These are phyloP conservation scores for Crepidotus variabilis DNA, from an alignment of 768 basidiomycete genomes.

Conservation along the genomic window DNA sequence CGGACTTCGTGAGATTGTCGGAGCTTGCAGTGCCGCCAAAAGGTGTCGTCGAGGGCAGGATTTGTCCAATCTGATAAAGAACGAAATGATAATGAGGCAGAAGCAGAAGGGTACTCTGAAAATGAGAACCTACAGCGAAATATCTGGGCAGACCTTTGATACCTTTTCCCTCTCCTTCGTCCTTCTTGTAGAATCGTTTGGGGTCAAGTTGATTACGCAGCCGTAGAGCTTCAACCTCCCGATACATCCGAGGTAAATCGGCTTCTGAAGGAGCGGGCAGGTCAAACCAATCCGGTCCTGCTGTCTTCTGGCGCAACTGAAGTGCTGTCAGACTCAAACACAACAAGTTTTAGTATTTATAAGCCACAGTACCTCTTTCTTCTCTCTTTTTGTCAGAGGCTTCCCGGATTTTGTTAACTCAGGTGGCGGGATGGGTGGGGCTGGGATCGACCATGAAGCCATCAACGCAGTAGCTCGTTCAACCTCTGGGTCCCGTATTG, in stretches of 20 bases:
- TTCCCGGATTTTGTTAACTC: constrained; percentile 59
- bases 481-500: constrained; percentile 59
- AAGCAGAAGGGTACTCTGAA: background rate
- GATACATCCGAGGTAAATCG: constrained; percentile 73
- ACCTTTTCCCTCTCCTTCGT: constrained; percentile 81
- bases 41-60: constrained; percentile 65
- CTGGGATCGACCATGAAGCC: constrained; percentile 46
- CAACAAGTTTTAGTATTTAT: background rate
- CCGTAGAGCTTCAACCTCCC: constrained; percentile 85
- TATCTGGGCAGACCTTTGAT: constrained; percentile 84
- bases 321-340: background rate
- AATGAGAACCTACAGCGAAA: constrained; percentile 67
- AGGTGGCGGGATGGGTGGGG: constrained; percentile 60
- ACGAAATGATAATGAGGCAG: constrained; percentile 9
- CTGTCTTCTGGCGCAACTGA: constrained; percentile 67
- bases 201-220: constrained; percentile 87
- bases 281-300: constrained; percentile 85
- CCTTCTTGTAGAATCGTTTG: constrained; percentile 87
- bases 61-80: constrained; percentile 70
- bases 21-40: constrained; percentile 68
- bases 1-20: constrained; percentile 67
- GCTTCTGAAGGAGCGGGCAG: constrained; percentile 79
- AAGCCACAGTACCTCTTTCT: constrained; percentile 53
- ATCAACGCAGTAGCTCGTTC: constrained; percentile 48
- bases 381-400: constrained; percentile 67